A percentile compares a stretch with the other conserved stretches of the same genome.
Evolutionary conservation across 106 monocot genomes (phyloP).

Genomic region (Allium sativum): DNA sequence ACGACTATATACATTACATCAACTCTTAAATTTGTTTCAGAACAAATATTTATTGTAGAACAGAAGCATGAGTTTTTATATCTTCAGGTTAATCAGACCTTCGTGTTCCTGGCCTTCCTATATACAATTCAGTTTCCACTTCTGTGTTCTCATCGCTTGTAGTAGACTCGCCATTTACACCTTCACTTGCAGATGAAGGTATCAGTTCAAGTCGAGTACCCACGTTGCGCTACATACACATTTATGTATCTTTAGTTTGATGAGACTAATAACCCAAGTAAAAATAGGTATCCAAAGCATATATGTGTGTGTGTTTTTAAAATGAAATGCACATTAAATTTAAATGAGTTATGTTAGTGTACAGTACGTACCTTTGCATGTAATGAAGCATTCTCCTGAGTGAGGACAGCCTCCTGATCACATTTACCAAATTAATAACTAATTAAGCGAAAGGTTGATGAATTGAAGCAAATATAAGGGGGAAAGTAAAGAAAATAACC

Average conservation of each 20-base stretch:
- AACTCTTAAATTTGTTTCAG: too few relatives aligned
- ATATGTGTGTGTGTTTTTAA: too few relatives aligned
- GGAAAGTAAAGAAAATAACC: neutral
- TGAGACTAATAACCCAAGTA: too few relatives aligned
- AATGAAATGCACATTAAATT: neutral
- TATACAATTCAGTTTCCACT: constrained; percentile 5
- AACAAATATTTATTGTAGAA: too few relatives aligned
- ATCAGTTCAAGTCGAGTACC: neutral
- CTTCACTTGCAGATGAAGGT: constrained; percentile 2
- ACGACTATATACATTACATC: too few relatives aligned
- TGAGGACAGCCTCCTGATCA: neutral
- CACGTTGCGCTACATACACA: too few relatives aligned
- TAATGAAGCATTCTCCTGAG: constrained; percentile 2
- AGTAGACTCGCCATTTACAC: constrained; percentile 5
- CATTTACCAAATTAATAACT: neutral
- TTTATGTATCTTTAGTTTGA: too few relatives aligned
- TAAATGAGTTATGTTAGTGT: neutral
- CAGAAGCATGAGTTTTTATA: too few relatives aligned
- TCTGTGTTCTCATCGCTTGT: constrained; percentile 1
- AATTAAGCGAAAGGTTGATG: neutral
- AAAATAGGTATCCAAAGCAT: too few relatives aligned
- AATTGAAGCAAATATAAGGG: neutral
- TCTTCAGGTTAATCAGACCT: neutral
- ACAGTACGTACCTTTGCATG: neutral
- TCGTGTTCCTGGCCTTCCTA: constrained; percentile 10